Evolutionary conservation across 257 asterid genomes (phyloP), one percentile per base, ranked within the genome.

Genomic region (Capsicum baccatum): DNA sequence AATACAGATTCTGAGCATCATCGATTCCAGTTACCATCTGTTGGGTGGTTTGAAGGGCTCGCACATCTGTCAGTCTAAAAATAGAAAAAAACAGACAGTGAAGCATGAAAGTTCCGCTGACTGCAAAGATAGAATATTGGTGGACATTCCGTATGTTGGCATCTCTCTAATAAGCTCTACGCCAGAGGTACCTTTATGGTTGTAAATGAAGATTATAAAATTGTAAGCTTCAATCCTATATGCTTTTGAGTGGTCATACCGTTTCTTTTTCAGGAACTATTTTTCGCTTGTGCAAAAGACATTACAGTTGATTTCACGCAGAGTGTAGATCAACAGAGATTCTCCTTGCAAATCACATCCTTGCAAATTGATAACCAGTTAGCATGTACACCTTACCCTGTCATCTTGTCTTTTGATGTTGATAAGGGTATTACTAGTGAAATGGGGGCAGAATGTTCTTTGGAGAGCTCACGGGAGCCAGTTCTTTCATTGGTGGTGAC

Each of bases 361-460:
- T 90, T 96, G 89, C 98, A 96, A 89, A 91, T 96, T 54, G 99
- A 96, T 90, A 96, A 96, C 89, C 99, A 96, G 89, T 88, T 93
- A 73, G 89, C 86, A 37, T 85, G 89, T 84, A 91, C 97, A 71
- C 94, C 93, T 82, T 94, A 96, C 91, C 99, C 99, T 71, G 97
- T 96, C 71, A 90, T 96, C 84, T 87, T 96, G 83, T 96, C 98
- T 48, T 93, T 93, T 89, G 91, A 94, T 89, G 88, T 83, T 84
- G 92, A 88, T 84, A 89, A 83, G 89, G 91, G 84, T 52, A 47
- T 86, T 60, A 71, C 82, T 85, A 69, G 88, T 87, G 93, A 91
- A 87, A 85, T 68, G 66, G 60, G 78, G 82, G 87, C 76, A 64
- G 92, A 88, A 83, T 78, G 76, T 85, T 85, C 91, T 73, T 70